Base-by-base conservation (phyloP, 306 rosid genomes). In the Lablab purpureus region DNA sequence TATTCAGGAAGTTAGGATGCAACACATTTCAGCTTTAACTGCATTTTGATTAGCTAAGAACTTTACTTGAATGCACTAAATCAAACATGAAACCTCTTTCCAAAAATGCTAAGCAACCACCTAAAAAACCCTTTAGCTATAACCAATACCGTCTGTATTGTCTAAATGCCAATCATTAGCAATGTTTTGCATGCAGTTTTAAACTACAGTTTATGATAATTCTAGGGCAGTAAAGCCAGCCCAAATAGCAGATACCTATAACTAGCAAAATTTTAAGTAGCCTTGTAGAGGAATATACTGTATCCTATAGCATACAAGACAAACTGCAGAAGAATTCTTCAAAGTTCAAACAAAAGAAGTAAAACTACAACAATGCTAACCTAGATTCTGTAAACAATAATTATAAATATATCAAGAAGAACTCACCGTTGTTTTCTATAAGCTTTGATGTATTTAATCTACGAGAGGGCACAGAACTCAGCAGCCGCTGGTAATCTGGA, bases 401-500 rank as follows among this genome's bases (percentile, higher is more conserved):
- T 18, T 64, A 71, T 5, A 76, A 67, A 54, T 52, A 63, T 41
- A 58, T 80, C 75, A 55, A 37, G 32, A 78, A 78, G 41, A 64
- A 78, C 94, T 87, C 87, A 96, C 99, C 98, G 82, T 96, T 88
- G 73, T 92, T 96, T 84, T 96, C 99, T 60, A 96, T 84, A 80
- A 96, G 98, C 94, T 93, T 96, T 34, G 96, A 90, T 40, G 98
- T 87, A 83, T 96, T 96, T 91, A 96, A 76, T 91, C 99, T 93
- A 80, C 98, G 98, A 84, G 98, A 84, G 77, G 97, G 99, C 75
- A 67, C 75, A 85, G 99, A 88, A 86, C 99, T 93, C 84, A 96
- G 80, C 65, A 96, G 92, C 86, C 99, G 94, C 88, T 96, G 99
- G 87, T 93, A 96, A 90, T 96, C 98, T 89, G 94, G 98, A 93